These are phyloP conservation scores for Candida pini DNA, from an alignment of 805 yeast genomes.

Conservation along the genomic window DNA sequence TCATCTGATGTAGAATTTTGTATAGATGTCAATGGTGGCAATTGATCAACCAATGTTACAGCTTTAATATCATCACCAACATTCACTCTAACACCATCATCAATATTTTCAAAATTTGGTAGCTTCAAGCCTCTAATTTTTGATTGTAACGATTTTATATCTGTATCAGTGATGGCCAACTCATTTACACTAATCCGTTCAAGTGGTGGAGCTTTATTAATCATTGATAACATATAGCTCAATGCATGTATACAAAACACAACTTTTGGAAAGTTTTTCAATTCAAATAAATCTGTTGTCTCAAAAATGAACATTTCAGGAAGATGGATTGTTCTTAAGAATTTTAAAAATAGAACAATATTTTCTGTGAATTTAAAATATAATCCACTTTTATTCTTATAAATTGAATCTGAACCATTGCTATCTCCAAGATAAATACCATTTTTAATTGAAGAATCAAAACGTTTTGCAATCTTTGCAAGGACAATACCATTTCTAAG, in stretches of 20 bases:
- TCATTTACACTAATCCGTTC: conserved; percentile 53
- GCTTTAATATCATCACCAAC: conserved; percentile 23
- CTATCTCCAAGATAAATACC: conserved; percentile 48
- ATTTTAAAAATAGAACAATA: conserved; percentile 73
- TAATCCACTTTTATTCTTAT: conserved; percentile 34
- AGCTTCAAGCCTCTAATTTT: conserved; percentile 60
- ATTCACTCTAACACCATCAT: conserved; percentile 30
- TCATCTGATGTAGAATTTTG: background rate
- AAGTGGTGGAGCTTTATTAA: conserved; percentile 55
- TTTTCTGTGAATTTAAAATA: conserved; percentile 92
- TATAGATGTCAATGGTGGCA: too few relatives aligned
- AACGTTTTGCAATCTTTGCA: conserved; percentile 69
- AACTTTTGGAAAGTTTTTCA: conserved; percentile 88
- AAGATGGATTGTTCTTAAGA: conserved; percentile 63
- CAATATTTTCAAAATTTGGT: conserved; percentile 62
- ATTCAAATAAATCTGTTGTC: conserved; percentile 87
- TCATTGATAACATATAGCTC: conserved; percentile 61
- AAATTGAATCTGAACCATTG: conserved; percentile 10
- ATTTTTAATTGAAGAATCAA: conserved; percentile 60
- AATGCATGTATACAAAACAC: conserved; percentile 90
- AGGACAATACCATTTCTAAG: conserved; percentile 80
- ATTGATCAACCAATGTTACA: conserved; percentile 10
- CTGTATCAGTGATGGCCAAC: conserved; percentile 60
- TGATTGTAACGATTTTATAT: conserved; percentile 63
- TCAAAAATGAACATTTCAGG: conserved; percentile 90